Base-by-base conservation (phyloP, 108 stramenopile genomes). In the Bacterosira constricta region DNA sequence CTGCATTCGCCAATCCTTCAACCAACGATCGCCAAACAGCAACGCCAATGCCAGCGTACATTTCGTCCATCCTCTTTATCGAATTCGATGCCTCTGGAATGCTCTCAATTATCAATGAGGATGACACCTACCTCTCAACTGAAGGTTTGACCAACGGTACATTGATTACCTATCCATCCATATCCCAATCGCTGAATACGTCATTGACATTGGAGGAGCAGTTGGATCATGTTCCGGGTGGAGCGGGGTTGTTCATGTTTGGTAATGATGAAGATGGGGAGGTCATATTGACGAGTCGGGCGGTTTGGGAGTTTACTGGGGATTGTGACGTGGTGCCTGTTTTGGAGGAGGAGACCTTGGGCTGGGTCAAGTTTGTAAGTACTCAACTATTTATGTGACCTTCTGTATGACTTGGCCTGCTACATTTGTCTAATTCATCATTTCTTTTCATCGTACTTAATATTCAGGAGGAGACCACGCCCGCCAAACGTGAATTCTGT, bases 281-380 rank as follows among this genome's bases (percentile, higher is more conserved):
- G 23, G 47, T 49, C 1, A 49, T 49, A 18, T 25, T 49, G 2
- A 49, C 23, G 25, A 49, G 18, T 49, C 23, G 47, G 26, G 21
- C 26, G 47, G 47, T 49, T 49, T 49, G 47, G 47, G 47, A 49
- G 21, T 49, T 49, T 25, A 49, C 23, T 11, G 47, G 47, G 26
- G 47, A 21, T 49, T 49, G 47, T 25, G 47, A 49, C 11, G 47
- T 25, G 47, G 3, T 25, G 2, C 23, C 26, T 21, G 47, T 25
- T 7, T 25, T 49, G 1, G 47, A 49, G 21, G 47, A 25, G 26
- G 9, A 49, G 47, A 25, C 21, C 26, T 49, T 49, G 26, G 47
- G 47, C 7, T 49, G 47, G 47, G 26, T 49, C 11, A 25, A 20
- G 6, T 49, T 49, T 25, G 47, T 49, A 49, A 49, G 47, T 49